A percentile compares a stretch with the other conserved stretches of the same genome.
Conservation (phyloP, 495 filamentous ascomycete species). For the Staphylotrichum longicolle region DNA sequence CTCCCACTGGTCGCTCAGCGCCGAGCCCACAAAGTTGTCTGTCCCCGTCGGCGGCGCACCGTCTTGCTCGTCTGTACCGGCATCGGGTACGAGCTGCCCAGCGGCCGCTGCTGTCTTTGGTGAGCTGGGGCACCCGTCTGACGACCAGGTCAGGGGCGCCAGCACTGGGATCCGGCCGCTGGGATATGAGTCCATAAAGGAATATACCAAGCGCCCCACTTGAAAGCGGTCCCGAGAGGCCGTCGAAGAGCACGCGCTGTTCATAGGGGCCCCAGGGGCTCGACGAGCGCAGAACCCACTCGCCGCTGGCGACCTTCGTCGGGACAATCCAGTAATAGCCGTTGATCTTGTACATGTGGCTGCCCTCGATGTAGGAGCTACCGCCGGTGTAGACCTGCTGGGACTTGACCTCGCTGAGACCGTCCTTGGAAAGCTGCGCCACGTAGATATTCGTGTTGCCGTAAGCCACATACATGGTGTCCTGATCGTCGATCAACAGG, state of each 20-base stretch:
- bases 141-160: conserved; percentile 51
- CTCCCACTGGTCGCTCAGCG: conserved; percentile 50
- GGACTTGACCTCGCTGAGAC: conserved; percentile 21
- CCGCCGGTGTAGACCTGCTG: conserved; percentile 42
- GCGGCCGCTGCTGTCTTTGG: conserved; percentile 35
- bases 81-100: conserved; percentile 46
- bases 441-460: conserved; percentile 50
- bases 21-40: conserved; percentile 43
- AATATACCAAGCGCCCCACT: conserved; percentile 57
- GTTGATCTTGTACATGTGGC: conserved; percentile 55
- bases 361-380: conserved; percentile 47
- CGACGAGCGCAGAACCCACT: conserved; percentile 39
- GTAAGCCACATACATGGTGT: conserved; percentile 56
- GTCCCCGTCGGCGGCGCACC: conserved; percentile 21
- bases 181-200: conserved; percentile 55
- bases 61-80: conserved; percentile 21
- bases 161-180: conserved; percentile 55
- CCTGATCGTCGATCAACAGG: conserved; percentile 54
- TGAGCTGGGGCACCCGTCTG: conserved; percentile 50
- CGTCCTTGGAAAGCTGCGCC: conserved; percentile 50
- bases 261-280: conserved; percentile 48
- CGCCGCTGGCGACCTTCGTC: conserved; percentile 41
- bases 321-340: conserved; percentile 55
- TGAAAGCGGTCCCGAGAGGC: conserved; percentile 40
- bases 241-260: conserved; percentile 34